These are phyloP conservation scores for Blumeriella jaapii DNA, from an alignment of 2,329 filamentous ascomycete genomes.

Conservation along the genomic window DNA sequence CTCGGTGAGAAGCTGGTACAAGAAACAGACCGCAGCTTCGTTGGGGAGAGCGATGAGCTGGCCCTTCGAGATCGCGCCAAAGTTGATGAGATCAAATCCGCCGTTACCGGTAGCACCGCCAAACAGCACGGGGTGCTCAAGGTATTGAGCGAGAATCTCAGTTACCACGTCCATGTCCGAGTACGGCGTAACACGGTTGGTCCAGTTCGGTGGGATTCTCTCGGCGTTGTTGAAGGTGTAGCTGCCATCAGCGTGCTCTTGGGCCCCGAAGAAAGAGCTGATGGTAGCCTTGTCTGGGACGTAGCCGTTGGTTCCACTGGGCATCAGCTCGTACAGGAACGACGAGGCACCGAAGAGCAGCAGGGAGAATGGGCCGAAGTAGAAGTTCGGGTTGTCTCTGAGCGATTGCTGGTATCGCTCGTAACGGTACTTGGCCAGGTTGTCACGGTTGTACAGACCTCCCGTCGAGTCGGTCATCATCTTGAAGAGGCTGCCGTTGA, in stretches of 20 bases:
- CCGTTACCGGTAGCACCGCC: slow-evolving; percentile 31
- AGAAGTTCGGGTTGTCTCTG: slow-evolving; percentile 18
- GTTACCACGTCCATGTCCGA: slow-evolving; percentile 28
- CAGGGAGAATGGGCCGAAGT: slow-evolving; percentile 21
- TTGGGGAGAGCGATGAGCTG: slow-evolving; percentile 21
- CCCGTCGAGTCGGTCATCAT: slow-evolving; percentile 21
- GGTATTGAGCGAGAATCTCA: slow-evolving; percentile 33
- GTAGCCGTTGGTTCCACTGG: slow-evolving; percentile 19
- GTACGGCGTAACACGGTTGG: slow-evolving; percentile 15
- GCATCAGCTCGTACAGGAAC: slow-evolving; percentile 20
- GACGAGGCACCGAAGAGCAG: slow-evolving; percentile 17
- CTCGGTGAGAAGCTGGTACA: slow-evolving; percentile 33
- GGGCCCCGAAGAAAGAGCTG: slow-evolving; percentile 30
- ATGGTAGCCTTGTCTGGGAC: slow-evolving; percentile 19
- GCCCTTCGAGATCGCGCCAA: slow-evolving; percentile 30
- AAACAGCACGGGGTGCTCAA: slow-evolving; percentile 32
- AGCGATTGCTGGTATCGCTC: slow-evolving; percentile 25
- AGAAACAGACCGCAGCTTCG: slow-evolving; percentile 28
- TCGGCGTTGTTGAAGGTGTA: slow-evolving; percentile 29
- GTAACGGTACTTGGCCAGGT: slow-evolving; percentile 21
- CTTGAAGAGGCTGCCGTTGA: slow-evolving; percentile 26
- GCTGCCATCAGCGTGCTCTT: slow-evolving; percentile 28
- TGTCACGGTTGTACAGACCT: slow-evolving; percentile 28
- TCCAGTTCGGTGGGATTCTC: slow-evolving; percentile 19
- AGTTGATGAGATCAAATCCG: slow-evolving; percentile 30